Base-by-base conservation (phyloP, 2,329 filamentous ascomycete species). In the Dothidotthia symphoricarpi region DNA sequence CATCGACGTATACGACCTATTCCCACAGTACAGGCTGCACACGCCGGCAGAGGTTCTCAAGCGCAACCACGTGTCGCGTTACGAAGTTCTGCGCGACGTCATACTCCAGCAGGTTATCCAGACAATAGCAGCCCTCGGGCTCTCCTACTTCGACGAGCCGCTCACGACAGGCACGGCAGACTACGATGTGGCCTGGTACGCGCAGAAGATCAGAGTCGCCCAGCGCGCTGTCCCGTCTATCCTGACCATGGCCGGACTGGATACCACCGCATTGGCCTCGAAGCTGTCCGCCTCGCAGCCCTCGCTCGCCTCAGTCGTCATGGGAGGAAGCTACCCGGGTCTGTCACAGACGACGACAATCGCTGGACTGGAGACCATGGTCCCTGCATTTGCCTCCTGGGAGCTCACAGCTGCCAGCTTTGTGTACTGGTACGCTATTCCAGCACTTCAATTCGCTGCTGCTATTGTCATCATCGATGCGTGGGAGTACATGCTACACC, bases 401-500 rank as follows among this genome's bases (percentile, higher is more conserved):
- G 91, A 97, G 69, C 60, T 94, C 28, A 50, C 75, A 19, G 68
- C 81, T 24, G 93, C 88, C 28, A 85, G 84, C 67, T 73, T 78
- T 44, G 80, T 95, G 50, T 97, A 97, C 72, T 85, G 86, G 75
- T 70, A 82, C 46, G 63, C 83, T 26, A 76, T 97, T 46, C 93
- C 93, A 1, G 76, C 73, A 3, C 38, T 91, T 32, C 91, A 97
- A 66, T 86, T 95, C 61, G 70, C 79, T 41, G 59, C 86, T 33
- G 93, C 83, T 16, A 78, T 91, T 43, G 71, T 80, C 49, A 75
- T 94, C 50, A 79, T 97, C 53, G 93, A 98, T 69, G 93, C 89
- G 29, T 98, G 93, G 93, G 91, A 98, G 66, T 98, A 98, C 72
- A 95, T 96, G 70, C 77, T 91, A 57, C 93, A 98, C 69, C 88